Percentiles rank a stretch among this genome's conserved stretches.
Conservation (phyloP, 2,329 filamentous ascomycete species). For the Mycosphaerella sp. region DNA sequence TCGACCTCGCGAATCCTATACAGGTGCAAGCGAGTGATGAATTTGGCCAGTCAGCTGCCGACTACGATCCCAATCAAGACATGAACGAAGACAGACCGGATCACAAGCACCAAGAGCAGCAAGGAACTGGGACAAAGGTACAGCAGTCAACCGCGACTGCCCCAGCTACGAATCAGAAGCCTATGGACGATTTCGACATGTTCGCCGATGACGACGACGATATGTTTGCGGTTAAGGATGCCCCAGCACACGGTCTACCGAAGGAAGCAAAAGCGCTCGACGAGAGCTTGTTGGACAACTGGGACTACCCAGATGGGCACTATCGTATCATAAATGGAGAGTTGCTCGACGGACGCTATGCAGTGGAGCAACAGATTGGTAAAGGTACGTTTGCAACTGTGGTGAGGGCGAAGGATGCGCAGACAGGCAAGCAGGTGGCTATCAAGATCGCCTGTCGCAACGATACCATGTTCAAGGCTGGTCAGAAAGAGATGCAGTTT, state of each 20-base stretch:
- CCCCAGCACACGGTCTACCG: slow-evolving; percentile 40
- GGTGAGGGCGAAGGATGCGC: slow-evolving; percentile 76
- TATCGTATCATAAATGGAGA: slow-evolving; percentile 94
- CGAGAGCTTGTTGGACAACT: slow-evolving; percentile 79
- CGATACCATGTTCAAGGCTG: slow-evolving; percentile 66
- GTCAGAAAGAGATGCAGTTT: slow-evolving; percentile 90
- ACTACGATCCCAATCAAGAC: slow-evolving; percentile 84
- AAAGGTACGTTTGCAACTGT: slow-evolving; percentile 97
- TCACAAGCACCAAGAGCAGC: slow-evolving; percentile 24
- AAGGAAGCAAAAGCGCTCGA: slow-evolving; percentile 54
- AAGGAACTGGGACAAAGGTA: slow-evolving; percentile 24
- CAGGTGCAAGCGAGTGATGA: slow-evolving; percentile 38
- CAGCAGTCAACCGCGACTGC: slow-evolving; percentile 21
- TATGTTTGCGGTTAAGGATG: slow-evolving; percentile 71
- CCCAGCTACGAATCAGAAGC: slow-evolving; percentile 8
- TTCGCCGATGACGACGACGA: slow-evolving; percentile 61
- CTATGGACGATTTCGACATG: slow-evolving; percentile 51
- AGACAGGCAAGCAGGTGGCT: slow-evolving; percentile 66
- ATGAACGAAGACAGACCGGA: slow-evolving; percentile 66
- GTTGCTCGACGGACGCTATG: slow-evolving; percentile 80
- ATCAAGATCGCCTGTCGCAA: slow-evolving; percentile 99
- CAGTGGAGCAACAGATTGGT: slow-evolving; percentile 78
- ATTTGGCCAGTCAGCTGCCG: slow-evolving; percentile 81
- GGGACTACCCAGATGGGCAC: slow-evolving; percentile 91
- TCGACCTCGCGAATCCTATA: slow-evolving; percentile 34